Evolutionary conservation across 2,329 filamentous ascomycete species (phyloP).

Genomic region (Nemania abortiva): DNA sequence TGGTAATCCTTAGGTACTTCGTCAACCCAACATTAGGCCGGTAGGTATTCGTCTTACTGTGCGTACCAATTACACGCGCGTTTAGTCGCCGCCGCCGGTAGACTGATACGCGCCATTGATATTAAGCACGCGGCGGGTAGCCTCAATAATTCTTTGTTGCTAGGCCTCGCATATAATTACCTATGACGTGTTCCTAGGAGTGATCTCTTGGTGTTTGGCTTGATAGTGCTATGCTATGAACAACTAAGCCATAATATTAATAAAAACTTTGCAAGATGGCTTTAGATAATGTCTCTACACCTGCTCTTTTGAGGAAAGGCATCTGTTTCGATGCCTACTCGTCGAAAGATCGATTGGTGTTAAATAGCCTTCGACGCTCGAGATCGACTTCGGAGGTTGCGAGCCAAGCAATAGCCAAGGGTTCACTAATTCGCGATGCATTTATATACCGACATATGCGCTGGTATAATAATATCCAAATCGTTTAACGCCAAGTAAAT

Average conservation of each 20-base stretch:
- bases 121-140: not conserved
- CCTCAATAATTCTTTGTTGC: not conserved
- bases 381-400: conserved; percentile 20
- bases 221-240: too few relatives aligned
- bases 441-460: not conserved
- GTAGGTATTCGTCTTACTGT: not conserved
- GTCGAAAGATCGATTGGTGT: not conserved
- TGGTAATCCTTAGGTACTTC: not conserved
- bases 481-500: not conserved
- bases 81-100: not conserved
- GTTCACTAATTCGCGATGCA: conserved; percentile 9
- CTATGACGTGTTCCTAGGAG: not conserved
- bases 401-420: conserved; percentile 27
- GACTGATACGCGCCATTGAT: not conserved
- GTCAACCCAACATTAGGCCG: not conserved
- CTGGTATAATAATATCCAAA: not conserved
- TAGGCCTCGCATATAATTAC: not conserved
- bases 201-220: too few relatives aligned
- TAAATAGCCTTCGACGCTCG: conserved; percentile 9
- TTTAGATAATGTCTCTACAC: conserved; percentile 6
- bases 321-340: conserved; percentile 2
- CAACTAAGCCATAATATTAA: not conserved
- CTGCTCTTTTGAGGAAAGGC: conserved; percentile 21
- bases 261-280: not conserved
- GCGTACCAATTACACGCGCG: not conserved